Evolutionary conservation across 2,329 filamentous ascomycete genomes (phyloP).

Genomic region (Sporothrix brunneoviolacea): DNA sequence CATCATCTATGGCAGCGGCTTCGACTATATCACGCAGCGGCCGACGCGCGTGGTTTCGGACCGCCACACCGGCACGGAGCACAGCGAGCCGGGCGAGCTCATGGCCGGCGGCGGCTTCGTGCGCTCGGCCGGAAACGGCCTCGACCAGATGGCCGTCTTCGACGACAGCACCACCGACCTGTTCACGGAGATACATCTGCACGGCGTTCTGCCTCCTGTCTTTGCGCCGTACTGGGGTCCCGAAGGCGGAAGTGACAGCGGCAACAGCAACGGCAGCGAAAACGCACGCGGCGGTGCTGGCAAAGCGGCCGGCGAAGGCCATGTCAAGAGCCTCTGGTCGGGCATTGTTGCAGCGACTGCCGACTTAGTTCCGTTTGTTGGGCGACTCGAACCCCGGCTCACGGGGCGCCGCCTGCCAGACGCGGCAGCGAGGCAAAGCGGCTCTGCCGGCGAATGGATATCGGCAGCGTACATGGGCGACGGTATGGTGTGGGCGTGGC

Average conservation of each 20-base stretch:
- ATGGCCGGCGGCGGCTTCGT: slow-evolving; percentile 50
- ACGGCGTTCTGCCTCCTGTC: slow-evolving; percentile 36
- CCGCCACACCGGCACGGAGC: not conserved
- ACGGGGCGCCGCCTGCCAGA: slow-evolving; percentile 21
- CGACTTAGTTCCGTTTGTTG: slow-evolving; percentile 43
- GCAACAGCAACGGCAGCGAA: not conserved
- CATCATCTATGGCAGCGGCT: slow-evolving; percentile 38
- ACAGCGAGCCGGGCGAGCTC: slow-evolving; percentile 35
- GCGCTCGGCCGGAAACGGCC: slow-evolving; percentile 34
- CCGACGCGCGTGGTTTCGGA: slow-evolving; percentile 21
- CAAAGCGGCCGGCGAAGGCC: slow-evolving; percentile 13
- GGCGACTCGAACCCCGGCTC: slow-evolving; percentile 30
- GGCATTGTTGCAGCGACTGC: slow-evolving; percentile 43
- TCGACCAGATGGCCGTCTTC: slow-evolving; percentile 40
- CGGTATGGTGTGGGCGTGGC: slow-evolving; percentile 49
- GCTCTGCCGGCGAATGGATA: slow-evolving; percentile 40
- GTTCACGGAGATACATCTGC: slow-evolving; percentile 32
- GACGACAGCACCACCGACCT: slow-evolving; percentile 39
- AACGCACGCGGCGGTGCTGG: too few relatives aligned
- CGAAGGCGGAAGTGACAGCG: slow-evolving; percentile 11
- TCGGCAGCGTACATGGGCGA: slow-evolving; percentile 45
- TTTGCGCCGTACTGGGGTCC: slow-evolving; percentile 34
- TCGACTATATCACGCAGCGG: slow-evolving; percentile 47
- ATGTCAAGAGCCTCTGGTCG: slow-evolving; percentile 39
- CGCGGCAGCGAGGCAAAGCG: not conserved